A percentile compares a stretch with the other conserved stretches of the same genome.
Conservation (phyloP, 331 rosid species). For the Arachis monticola region DNA sequence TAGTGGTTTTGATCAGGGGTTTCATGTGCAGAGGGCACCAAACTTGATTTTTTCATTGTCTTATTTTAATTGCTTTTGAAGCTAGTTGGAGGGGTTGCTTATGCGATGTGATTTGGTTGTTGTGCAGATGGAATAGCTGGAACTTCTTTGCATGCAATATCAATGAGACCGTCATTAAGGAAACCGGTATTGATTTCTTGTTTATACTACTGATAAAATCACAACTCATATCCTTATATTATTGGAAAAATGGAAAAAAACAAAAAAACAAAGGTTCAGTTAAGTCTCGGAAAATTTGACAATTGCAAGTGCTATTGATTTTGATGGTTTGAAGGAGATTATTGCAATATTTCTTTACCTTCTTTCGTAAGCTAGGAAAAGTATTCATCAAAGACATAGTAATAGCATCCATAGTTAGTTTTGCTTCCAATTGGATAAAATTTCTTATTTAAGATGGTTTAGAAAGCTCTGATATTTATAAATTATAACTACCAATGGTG, state of each 20-base stretch:
- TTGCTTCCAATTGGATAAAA: not conserved
- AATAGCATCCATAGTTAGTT: conserved; percentile 4
- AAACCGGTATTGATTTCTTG: conserved; percentile 67
- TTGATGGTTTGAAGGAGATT: not conserved
- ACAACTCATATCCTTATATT: conserved; percentile 5
- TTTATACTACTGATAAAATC: not conserved
- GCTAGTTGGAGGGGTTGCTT: not conserved
- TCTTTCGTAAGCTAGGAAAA: conserved; percentile 13
- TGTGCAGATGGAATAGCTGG: conserved; percentile 97
- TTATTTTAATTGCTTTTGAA: not conserved
- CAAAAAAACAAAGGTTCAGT: not conserved
- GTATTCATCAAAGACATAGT: not conserved
- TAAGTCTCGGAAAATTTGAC: conserved; percentile 1
- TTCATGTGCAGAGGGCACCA: not conserved
- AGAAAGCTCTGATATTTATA: conserved; percentile 11
- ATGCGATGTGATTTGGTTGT: conserved; percentile 20
- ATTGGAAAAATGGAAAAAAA: not conserved
- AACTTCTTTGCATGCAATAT: conserved; percentile 96
- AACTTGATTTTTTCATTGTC: not conserved
- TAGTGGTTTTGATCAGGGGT: not conserved
- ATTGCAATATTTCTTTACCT: not conserved
- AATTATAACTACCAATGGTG: conserved; percentile 14
- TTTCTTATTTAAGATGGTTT: not conserved
- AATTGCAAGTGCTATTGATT: not conserved
- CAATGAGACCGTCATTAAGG: conserved; percentile 80